Evolutionary conservation across 148 eudicot species (phyloP).

Genomic region (Vaccinium myrtillus): DNA sequence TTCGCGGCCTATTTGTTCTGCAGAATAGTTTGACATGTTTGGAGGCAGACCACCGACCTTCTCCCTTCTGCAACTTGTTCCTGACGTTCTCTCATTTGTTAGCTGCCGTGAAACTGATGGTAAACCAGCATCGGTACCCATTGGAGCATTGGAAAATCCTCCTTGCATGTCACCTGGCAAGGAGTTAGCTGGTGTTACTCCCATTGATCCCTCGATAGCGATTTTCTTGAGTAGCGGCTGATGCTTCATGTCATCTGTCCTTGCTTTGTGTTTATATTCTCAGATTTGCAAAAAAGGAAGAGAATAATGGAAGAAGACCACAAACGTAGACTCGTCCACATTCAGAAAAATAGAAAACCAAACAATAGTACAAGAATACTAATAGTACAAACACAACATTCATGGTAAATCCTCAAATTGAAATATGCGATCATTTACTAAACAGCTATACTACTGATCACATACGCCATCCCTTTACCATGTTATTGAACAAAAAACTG

Average conservation of each 20-base stretch:
- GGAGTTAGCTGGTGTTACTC: conserved; percentile 22
- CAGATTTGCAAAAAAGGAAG: neutral
- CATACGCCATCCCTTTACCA: neutral
- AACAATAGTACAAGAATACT: neutral
- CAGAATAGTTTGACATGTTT: neutral
- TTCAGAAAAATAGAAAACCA: neutral
- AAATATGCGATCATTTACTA: neutral
- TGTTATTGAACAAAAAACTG: neutral
- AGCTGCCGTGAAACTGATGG: neutral
- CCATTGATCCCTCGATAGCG: conserved; percentile 41
- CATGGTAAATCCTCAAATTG: neutral
- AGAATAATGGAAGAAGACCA: neutral
- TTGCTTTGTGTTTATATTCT: conserved; percentile 54
- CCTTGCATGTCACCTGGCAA: conserved; percentile 31
- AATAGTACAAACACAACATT: neutral
- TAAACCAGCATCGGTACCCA: neutral
- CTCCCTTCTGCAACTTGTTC: neutral
- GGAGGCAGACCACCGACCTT: neutral
- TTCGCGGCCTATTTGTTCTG: no score
- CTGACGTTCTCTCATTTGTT: neutral
- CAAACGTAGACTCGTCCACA: neutral
- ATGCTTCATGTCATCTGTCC: conserved; percentile 36
- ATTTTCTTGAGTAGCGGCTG: conserved; percentile 47
- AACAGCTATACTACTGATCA: neutral
- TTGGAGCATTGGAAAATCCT: conserved; percentile 20